Evolutionary conservation across 768 basidiomycete genomes (phyloP).

Genomic region (Termitomyces sp.): DNA sequence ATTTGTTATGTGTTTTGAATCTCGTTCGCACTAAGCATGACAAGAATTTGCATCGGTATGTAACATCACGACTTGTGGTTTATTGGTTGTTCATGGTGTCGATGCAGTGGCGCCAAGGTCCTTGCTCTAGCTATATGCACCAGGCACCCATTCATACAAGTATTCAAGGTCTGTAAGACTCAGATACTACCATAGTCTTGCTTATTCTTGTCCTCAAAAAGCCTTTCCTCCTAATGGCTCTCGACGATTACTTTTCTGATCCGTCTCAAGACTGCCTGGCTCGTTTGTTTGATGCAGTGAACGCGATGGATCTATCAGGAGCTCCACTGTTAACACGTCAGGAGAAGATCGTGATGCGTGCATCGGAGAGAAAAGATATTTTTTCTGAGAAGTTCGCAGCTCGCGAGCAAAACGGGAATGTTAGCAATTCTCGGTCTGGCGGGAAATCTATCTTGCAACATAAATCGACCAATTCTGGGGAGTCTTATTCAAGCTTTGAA

Average conservation of each 20-base stretch:
- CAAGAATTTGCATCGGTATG: conserved; percentile 69
- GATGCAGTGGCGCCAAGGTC: conserved; percentile 79
- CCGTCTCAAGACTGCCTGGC: conserved; percentile 90
- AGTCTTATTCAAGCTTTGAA: conserved; percentile 67
- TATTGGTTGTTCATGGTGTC: not conserved
- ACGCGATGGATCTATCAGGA: conserved; percentile 81
- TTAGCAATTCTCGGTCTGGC: conserved; percentile 16
- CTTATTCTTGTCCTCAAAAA: conserved; percentile 22
- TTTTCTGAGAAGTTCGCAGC: conserved; percentile 76
- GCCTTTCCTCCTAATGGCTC: conserved; percentile 90
- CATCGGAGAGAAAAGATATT: conserved; percentile 87
- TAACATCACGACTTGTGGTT: conserved; percentile 13
- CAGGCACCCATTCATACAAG: conserved; percentile 89
- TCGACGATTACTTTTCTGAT: conserved; percentile 90
- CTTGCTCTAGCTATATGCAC: conserved; percentile 95
- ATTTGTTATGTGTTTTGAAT: conserved; percentile 84
- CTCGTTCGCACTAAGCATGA: conserved; percentile 91
- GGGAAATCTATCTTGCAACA: conserved; percentile 29
- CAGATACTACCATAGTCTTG: not conserved
- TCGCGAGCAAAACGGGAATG: conserved; percentile 19
- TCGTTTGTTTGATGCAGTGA: conserved; percentile 88
- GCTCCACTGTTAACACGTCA: conserved; percentile 72
- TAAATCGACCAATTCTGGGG: conserved; percentile 49
- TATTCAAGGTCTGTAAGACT: conserved; percentile 68
- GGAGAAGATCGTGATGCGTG: conserved; percentile 87